phyloP scores from a whole-genome alignment of 208 protist species.

The Wallacemonas collosoma region DNA sequence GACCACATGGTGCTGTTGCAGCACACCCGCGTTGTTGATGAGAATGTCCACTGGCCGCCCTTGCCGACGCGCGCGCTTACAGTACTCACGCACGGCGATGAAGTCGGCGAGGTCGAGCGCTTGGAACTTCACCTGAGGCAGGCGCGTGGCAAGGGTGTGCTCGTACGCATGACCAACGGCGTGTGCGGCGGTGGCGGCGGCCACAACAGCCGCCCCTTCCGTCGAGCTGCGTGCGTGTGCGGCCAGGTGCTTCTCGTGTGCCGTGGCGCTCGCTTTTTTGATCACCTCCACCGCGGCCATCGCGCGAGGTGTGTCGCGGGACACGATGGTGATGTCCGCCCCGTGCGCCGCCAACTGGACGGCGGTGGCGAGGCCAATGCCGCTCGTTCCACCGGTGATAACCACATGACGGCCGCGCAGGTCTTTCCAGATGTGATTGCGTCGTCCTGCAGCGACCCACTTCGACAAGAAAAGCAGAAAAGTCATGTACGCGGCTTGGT shows the following conservation, averaged over 20 bases:
- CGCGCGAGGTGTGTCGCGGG: constrained; percentile 43
- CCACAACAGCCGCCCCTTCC: not conserved
- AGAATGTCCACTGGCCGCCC: constrained; percentile 55
- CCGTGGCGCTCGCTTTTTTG: constrained; percentile 4
- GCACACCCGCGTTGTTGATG: constrained; percentile 74
- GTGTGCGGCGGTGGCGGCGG: not conserved
- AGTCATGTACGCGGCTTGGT: constrained; percentile 48
- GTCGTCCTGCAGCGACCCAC: constrained; percentile 40
- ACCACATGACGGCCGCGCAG: constrained; percentile 58
- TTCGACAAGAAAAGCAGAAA: constrained; percentile 39
- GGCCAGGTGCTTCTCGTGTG: constrained; percentile 12
- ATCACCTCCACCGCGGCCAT: constrained; percentile 41
- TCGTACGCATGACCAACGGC: constrained; percentile 17
- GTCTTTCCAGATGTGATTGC: constrained; percentile 42
- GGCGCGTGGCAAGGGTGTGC: not conserved
- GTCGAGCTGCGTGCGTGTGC: not conserved
- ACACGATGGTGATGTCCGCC: constrained; percentile 63
- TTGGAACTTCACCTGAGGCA: constrained; percentile 38
- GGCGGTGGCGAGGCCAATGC: constrained; percentile 72
- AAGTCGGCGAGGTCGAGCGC: constrained; percentile 74
- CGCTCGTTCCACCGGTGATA: constrained; percentile 76
- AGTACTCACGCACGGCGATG: constrained; percentile 74
- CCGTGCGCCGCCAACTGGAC: constrained; percentile 69
- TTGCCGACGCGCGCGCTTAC: constrained; percentile 48
- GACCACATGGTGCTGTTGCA: constrained; percentile 52